Conservation (phyloP, 352 stramenopile genomes). For the Phytopythium chamaehyphon region DNA sequence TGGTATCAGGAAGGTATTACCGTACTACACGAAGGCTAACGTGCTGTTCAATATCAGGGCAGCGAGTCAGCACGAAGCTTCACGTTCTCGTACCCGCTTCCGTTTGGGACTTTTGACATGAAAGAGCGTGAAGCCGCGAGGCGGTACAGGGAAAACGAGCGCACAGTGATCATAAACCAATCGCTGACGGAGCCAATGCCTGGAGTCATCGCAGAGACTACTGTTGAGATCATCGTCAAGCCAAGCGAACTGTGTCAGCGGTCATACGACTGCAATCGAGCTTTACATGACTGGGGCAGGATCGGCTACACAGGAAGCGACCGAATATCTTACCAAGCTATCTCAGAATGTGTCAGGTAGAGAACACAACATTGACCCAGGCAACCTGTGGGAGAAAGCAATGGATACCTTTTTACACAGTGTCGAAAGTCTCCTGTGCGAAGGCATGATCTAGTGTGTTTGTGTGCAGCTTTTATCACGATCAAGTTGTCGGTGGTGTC, state of each 20-base stretch:
- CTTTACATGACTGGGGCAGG: no score
- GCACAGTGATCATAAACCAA: background rate
- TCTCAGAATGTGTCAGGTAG: no score
- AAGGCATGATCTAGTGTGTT: no score
- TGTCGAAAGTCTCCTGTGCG: no score
- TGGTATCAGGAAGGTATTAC: background rate
- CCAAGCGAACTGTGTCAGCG: background rate
- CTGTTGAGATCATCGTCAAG: background rate
- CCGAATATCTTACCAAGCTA: no score
- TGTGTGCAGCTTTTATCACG: no score
- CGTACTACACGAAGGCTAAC: no score
- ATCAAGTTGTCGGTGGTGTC: no score
- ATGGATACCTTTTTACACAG: no score
- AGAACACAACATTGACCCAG: no score
- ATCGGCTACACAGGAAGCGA: no score
- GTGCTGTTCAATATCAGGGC: background rate
- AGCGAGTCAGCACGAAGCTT: background rate
- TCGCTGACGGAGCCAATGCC: background rate
- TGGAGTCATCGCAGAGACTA: background rate
- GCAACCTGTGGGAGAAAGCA: no score
- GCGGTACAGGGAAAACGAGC: background rate
- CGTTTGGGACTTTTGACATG: background rate
- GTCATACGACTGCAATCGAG: background rate
- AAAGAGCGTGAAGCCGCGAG: background rate
- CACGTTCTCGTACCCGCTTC: background rate